Percentiles rank a stretch among this genome's conserved stretches.
phyloP scores from a whole-genome alignment of 768 basidiomycete species.

The Chalciporus pseudorubinellus region DNA sequence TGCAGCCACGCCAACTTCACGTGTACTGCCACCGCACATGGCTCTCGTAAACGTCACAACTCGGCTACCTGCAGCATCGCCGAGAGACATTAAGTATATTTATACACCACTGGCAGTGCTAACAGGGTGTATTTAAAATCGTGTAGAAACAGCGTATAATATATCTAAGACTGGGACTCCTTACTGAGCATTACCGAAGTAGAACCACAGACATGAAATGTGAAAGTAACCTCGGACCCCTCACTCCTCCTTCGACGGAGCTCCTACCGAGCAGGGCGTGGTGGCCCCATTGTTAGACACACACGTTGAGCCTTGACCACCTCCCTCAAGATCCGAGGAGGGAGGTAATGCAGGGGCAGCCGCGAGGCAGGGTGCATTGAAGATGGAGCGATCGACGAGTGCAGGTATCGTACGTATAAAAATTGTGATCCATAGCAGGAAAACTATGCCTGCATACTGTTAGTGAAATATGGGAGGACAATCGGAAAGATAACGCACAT shows the following conservation, averaged over 20 bases:
- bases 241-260: not conserved
- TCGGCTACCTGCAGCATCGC: too few species aligned
- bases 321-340: conserved; percentile 11
- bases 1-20: not conserved
- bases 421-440: conserved; percentile 42
- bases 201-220: too few species aligned
- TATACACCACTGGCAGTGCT: too few species aligned
- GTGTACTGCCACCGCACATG: conserved; percentile 22
- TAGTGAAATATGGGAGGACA: not conserved
- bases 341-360: conserved; percentile 8
- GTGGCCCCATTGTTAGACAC: not conserved
- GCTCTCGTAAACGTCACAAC: not conserved
- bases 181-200: too few species aligned
- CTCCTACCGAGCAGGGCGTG: not conserved
- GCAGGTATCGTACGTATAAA: conserved; percentile 44
- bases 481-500: conserved; percentile 32
- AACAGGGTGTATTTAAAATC: too few species aligned
- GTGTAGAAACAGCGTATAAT: too few species aligned
- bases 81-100: too few species aligned
- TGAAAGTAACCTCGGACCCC: not conserved
- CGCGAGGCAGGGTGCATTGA: conserved; percentile 44
- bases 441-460: conserved; percentile 34
- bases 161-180: too few species aligned
- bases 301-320: not conserved
- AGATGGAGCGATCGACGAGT: conserved; percentile 46